phyloP scores from a whole-genome alignment of 345 rosid genomes.

The Aurinia saxatilis region DNA sequence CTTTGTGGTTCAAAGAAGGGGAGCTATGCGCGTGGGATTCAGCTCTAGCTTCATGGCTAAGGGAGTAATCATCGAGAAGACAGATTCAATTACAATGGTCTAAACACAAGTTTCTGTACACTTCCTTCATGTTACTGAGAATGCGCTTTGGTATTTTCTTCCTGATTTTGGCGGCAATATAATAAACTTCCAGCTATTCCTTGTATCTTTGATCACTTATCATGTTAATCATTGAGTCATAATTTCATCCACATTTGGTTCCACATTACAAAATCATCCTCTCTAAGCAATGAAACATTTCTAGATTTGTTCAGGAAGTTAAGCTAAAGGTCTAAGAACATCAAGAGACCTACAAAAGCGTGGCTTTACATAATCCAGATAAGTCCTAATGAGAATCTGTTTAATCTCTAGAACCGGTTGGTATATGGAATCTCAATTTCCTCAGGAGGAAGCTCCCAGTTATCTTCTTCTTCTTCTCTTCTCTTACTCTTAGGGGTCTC shows the following conservation, averaged over 20 bases:
- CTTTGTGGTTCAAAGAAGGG: conserved; percentile 86
- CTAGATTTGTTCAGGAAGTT: neutral
- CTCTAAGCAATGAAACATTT: neutral
- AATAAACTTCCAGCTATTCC: neutral
- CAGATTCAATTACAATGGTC: too few species aligned
- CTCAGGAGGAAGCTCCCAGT: conserved; percentile 24
- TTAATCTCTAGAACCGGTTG: neutral
- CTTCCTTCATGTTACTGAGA: conserved; percentile 1
- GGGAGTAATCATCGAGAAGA: conserved; percentile 37
- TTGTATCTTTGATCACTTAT: neutral
- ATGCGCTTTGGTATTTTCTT: conserved; percentile 9
- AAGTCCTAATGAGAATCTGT: too few species aligned
- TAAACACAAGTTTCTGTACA: neutral
- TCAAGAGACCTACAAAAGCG: neutral
- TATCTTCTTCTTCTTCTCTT: conserved; percentile 15
- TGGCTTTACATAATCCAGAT: neutral
- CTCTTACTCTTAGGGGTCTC: neutral
- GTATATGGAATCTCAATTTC: conserved; percentile 18
- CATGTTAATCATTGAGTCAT: neutral
- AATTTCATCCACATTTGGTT: neutral
- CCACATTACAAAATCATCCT: neutral
- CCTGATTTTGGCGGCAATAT: conserved; percentile 11
- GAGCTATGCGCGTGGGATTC: conserved; percentile 82
- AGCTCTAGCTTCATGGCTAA: conserved; percentile 67
- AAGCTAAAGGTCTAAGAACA: neutral